Evolutionary conservation across 495 filamentous ascomycete species (phyloP), one percentile per base, ranked within the genome.

Genomic region (Podospora didyma): DNA sequence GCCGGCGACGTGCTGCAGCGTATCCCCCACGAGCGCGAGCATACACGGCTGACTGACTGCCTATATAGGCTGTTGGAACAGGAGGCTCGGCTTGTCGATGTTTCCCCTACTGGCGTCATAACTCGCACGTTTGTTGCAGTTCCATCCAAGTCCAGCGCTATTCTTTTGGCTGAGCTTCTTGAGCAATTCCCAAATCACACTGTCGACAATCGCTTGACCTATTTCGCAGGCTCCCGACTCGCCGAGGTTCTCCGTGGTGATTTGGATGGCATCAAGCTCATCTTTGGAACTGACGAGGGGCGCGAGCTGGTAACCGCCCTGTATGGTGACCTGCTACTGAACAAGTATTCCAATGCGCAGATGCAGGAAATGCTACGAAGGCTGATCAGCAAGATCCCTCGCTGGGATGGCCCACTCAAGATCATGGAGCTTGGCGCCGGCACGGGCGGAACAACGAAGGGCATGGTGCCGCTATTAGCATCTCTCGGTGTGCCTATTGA

Each of bases 401-500:
- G 39, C 7, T 14, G 22, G 11, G 19, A 23, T 4, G 41, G 44
- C 6, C 16, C 41, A 19, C 12, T 74, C 21, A 64, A 66, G 7
- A 68, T 74, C 17, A 64, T 84, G 0, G 81, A 84, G 54, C 68
- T 85, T 26, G 81, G 82, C 7, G 76, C 76, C 1, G 80, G 77
- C 1, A 83, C 77, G 10, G 81, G 80, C 4, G 75, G 72, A n/a
- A 69, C 77, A 6, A 82, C 82, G 2, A 23, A 52, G 35, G 26
- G 22, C 37, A 23, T 59, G 2, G 11, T 54, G 19, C 19, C 52
- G 5, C 21, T 42, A 28, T 46, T 59, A 7, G 34, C 46, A 74
- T 66, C 64, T 4, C 54, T 67, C 2, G 67, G 70, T n/a, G 56
- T 80, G n/a, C 62, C 66, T 2, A 69, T 79, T 6, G 50, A 71